phyloP scores from a whole-genome alignment of 495 filamentous ascomycete species.

The Evernia prunastri region DNA sequence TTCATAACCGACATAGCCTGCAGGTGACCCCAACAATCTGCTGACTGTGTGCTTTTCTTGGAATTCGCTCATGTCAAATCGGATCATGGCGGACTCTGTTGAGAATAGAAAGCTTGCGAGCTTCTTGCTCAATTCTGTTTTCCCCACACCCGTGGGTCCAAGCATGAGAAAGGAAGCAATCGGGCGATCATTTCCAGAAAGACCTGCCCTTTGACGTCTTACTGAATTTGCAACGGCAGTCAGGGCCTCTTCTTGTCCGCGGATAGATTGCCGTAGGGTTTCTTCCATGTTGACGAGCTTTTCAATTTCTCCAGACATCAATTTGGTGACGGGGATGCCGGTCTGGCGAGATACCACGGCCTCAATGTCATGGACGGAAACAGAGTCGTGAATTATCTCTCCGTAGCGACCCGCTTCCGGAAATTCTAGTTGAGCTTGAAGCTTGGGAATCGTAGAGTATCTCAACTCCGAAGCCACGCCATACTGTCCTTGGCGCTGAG shows the following conservation, averaged over 20 bases:
- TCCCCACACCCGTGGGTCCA: constrained; percentile 92
- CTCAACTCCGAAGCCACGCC: constrained; percentile 78
- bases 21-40: constrained; percentile 83
- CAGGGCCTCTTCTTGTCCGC: constrained; percentile 90
- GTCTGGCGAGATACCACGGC: constrained; percentile 84
- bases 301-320: constrained; percentile 88
- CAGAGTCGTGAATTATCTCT: constrained; percentile 74
- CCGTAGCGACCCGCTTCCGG: constrained; percentile 27
- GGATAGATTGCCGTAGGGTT: constrained; percentile 71
- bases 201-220: constrained; percentile 84
- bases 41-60: constrained; percentile 96
- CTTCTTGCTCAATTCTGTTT: constrained; percentile 96
- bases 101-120: constrained; percentile 90
- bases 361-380: constrained; percentile 86
- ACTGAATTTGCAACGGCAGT: constrained; percentile 88
- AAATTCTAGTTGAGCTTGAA: constrained; percentile 61
- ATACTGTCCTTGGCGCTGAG: constrained; percentile 88
- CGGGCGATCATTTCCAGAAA: constrained; percentile 85
- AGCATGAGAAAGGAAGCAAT: constrained; percentile 96
- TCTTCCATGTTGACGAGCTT: constrained; percentile 95
- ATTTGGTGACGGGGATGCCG: constrained; percentile 83
- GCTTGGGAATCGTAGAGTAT: constrained; percentile 74
- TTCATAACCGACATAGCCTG: constrained; percentile 94
- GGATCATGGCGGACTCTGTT: constrained; percentile 78
- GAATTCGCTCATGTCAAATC: constrained; percentile 98